Evolutionary conservation across 495 filamentous ascomycete species (phyloP).

Genomic region (Daldinia loculata): DNA sequence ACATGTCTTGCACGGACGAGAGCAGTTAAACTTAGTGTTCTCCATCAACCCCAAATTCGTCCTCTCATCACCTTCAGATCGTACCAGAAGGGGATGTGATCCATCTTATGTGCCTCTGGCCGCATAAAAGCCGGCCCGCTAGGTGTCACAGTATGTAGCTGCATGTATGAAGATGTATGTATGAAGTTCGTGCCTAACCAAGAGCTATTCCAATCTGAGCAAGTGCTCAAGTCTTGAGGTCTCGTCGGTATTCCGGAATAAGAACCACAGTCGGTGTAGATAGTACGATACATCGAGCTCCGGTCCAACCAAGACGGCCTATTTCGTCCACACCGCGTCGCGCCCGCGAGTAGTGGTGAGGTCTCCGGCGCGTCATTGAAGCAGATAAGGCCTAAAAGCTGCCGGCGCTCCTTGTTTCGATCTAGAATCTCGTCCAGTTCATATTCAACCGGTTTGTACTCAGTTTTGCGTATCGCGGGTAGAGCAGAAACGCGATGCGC

Average conservation of each 20-base stretch:
- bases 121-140: constrained; percentile 46
- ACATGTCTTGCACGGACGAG: constrained; percentile 36
- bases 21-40: constrained; percentile 37
- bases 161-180: constrained; percentile 24
- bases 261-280: constrained; percentile 39
- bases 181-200: constrained; percentile 44
- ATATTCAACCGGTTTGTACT: constrained; percentile 16
- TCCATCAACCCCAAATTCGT: constrained; percentile 41
- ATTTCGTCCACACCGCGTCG: constrained; percentile 42
- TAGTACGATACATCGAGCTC: constrained; percentile 35
- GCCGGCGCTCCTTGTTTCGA: constrained; percentile 32
- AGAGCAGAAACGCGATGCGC: constrained; percentile 39
- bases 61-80: constrained; percentile 43
- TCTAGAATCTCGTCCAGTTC: constrained; percentile 31
- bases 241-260: constrained; percentile 39
- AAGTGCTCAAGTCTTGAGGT: constrained; percentile 29
- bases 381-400: constrained; percentile 28
- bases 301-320: constrained; percentile 32
- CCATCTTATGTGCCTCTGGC: constrained; percentile 44
- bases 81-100: constrained; percentile 46
- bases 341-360: constrained; percentile 29
- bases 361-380: constrained; percentile 34
- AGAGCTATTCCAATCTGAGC: constrained; percentile 39
- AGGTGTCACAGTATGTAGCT: constrained; percentile 38
- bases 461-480: constrained; percentile 42